Evolutionary conservation across 805 yeast genomes (phyloP).

Genomic region (Wickerhamiella lipophila): DNA sequence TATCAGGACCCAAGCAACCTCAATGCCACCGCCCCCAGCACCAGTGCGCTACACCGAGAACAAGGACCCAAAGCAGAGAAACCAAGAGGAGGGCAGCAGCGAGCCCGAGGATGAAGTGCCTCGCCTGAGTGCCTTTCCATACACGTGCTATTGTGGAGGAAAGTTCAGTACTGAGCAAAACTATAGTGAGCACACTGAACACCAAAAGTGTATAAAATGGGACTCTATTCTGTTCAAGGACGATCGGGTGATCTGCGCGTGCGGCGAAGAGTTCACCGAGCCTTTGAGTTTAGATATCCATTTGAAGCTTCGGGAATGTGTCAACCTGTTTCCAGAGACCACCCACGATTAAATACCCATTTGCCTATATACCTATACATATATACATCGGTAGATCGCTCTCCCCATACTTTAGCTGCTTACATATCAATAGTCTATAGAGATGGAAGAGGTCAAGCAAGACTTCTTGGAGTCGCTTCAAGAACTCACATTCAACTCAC

Average conservation of each 20-base stretch:
- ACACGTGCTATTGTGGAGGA: not conserved
- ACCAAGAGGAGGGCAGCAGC: not conserved
- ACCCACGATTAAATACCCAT: too few species aligned
- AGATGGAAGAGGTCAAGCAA: slow-evolving; percentile 29
- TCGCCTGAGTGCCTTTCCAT: not conserved
- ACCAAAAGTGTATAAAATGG: not conserved
- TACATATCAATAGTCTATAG: not conserved
- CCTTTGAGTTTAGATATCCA: slow-evolving; percentile 1
- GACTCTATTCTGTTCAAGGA: not conserved
- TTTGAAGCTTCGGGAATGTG: not conserved
- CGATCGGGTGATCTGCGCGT: slow-evolving; percentile 1
- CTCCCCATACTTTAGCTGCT: not conserved
- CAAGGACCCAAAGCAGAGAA: not conserved
- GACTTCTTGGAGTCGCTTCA: slow-evolving; percentile 62
- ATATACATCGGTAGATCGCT: too few species aligned
- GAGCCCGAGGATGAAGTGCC: not conserved
- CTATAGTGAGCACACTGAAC: slow-evolving; percentile 2
- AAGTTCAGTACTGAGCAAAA: not conserved
- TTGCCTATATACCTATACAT: too few species aligned
- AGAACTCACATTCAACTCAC: slow-evolving; percentile 74
- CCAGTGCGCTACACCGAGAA: not conserved
- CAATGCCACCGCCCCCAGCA: not conserved
- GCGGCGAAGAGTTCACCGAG: not conserved
- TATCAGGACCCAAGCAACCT: not conserved
- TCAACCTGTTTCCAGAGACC: not conserved